These are phyloP conservation scores for Cytospora mali DNA, from an alignment of 2,329 filamentous ascomycete species.

Conservation along the genomic window DNA sequence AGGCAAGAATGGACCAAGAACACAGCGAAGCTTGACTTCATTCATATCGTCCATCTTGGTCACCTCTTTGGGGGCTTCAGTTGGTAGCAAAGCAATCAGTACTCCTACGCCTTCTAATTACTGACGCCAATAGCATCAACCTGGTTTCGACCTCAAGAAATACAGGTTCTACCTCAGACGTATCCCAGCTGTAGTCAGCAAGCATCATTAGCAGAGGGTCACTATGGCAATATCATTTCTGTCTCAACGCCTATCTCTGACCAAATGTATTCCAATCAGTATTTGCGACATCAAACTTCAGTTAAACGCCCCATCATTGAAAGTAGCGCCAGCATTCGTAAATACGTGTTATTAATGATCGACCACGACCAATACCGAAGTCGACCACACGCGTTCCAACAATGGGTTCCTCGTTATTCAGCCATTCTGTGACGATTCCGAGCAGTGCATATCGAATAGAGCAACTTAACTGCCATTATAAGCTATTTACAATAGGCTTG, in stretches of 20 bases:
- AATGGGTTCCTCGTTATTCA: not conserved
- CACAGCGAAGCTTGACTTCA: no score
- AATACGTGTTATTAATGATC: no score
- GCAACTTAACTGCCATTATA: no score
- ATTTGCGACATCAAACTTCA: not conserved
- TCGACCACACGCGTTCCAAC: not conserved
- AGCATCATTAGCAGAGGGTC: not conserved
- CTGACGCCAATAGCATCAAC: not conserved
- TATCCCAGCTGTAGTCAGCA: not conserved
- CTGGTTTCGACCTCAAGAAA: not conserved
- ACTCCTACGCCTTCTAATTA: not conserved
- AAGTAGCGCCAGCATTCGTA: not conserved
- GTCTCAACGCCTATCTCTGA: not conserved
- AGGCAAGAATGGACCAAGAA: no score
- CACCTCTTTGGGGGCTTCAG: no score
- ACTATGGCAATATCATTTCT: not conserved
- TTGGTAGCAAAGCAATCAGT: no score
- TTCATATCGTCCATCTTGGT: no score
- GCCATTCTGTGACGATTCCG: no score
- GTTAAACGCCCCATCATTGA: not conserved
- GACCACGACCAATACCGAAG: not conserved
- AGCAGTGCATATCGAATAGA: no score
- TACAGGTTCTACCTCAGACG: not conserved
- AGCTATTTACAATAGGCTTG: no score
- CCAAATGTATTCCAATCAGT: not conserved